Evolutionary conservation across 2,329 filamentous ascomycete genomes (phyloP).

Genomic region (Gnomoniopsis sp.): DNA sequence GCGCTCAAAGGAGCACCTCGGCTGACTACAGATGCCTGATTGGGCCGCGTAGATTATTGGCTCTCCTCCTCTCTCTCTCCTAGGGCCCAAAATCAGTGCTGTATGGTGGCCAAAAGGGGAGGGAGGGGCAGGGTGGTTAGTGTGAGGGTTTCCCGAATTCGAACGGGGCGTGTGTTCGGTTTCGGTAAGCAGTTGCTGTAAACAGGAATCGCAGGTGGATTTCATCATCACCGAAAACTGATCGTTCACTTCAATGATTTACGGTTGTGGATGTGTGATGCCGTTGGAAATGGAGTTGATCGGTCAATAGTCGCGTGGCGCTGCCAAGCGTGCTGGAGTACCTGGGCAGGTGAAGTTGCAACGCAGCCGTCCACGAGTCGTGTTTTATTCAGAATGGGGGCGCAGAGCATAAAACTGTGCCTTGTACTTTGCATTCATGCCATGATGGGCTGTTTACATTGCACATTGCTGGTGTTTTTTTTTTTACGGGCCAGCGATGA

Average conservation of each 20-base stretch:
- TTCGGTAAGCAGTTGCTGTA: background rate
- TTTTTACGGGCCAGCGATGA: no score
- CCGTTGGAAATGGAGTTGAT: background rate
- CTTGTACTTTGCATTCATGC: background rate
- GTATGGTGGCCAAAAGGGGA: background rate
- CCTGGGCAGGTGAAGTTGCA: background rate
- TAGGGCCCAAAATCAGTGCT: background rate
- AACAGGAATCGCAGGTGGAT: background rate
- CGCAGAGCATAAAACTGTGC: background rate
- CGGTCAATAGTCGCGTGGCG: background rate
- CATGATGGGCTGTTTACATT: no score
- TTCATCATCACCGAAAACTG: background rate
- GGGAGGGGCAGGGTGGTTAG: no score
- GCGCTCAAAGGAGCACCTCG: slow-evolving; percentile 1
- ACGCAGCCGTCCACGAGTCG: background rate
- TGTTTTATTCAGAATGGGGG: background rate
- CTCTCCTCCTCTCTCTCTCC: background rate
- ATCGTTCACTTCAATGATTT: background rate
- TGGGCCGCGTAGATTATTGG: background rate
- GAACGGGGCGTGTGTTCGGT: background rate
- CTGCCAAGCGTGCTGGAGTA: background rate
- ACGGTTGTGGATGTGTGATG: background rate
- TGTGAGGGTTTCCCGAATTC: no score
- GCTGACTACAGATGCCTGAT: background rate
- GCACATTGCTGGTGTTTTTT: no score